Evolutionary conservation across 352 stramenopile genomes (phyloP), one percentile per base, ranked within the genome.

Genomic region (Aphanomyces stellatus): DNA sequence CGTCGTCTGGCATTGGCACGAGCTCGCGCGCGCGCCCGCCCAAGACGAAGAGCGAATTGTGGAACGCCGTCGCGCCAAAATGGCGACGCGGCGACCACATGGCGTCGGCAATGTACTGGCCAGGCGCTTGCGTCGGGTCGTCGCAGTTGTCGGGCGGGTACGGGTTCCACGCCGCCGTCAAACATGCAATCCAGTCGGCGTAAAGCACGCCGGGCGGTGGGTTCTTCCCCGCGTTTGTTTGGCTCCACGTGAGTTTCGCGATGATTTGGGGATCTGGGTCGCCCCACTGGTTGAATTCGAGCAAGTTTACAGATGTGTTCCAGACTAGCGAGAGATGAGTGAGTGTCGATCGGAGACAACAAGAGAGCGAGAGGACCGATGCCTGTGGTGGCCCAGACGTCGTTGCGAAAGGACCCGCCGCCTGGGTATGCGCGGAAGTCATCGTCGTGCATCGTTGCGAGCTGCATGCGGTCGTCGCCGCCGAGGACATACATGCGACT

Each of bases 21-120:
- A 88, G 76, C 51, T 91, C 82, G 0, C 82, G 72, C 15, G 82
- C 82, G 0, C 79, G 75, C 27, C 82, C 82, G 19, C 82, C 81
- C 22, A 91, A 74, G 2, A 91, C 78, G 19, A 74, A 79, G 4
- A 91, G 51, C 43, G 88, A 72, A 42, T 86, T 81, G 28, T 86
- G 66, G 61, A 88, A 88, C 17, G 77, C 72, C 0, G 82, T 53
- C 5, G 80, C 74, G 2, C 81, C 81, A 53, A 90, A 88, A 42
- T 91, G 88, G 15, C 82, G 78, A 0, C 82, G 71, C 30, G 82
- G 81, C 31, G 79, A 88, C 35, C 88, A 91, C 82, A 91, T 91
- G 46, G 85, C 88, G 57, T 91, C 81, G 3, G 82, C 77, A 19
- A 91, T 41, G 53, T 91, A 91, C 30, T 79, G 72, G 2, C 82